A percentile compares a stretch with the other conserved stretches of the same genome.
phyloP scores from a whole-genome alignment of 2,329 filamentous ascomycete species.

The Cordyceps militaris region DNA sequence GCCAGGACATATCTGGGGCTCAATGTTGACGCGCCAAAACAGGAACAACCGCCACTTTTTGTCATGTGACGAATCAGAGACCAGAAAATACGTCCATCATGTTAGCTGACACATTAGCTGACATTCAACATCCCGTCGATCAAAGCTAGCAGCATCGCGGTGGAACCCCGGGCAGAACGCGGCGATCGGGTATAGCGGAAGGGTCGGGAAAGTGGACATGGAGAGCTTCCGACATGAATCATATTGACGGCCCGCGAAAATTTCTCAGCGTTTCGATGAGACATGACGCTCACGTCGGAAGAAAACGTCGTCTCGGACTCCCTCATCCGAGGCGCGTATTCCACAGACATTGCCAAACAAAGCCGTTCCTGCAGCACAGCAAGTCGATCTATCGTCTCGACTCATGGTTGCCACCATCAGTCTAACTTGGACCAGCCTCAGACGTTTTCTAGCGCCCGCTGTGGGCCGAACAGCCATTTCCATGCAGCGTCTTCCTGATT shows the following conservation, averaged over 20 bases:
- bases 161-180: not conserved
- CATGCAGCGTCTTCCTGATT: not conserved
- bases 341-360: not conserved
- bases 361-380: not conserved
- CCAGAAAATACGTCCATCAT: not conserved
- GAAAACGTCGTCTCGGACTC: too few species aligned
- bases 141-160: not conserved
- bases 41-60: too few species aligned
- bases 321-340: not conserved
- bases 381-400: not conserved
- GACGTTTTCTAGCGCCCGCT: conserved; percentile 8
- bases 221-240: conserved; percentile 6
- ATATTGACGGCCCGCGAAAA: not conserved
- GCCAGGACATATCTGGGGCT: too few species aligned
- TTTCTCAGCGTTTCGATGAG: too few species aligned
- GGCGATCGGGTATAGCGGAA: conserved; percentile 4
- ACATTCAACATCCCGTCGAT: not conserved
- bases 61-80: not conserved
- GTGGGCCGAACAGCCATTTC: not conserved
- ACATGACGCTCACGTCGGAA: not conserved
- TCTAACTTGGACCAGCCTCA: not conserved
- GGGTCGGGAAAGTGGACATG: conserved; percentile 14
- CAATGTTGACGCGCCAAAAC: not conserved
- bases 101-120: not conserved
- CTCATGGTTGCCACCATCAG: not conserved